Evolutionary conservation across 441 rosid species (phyloP).

Genomic region (Mallotus repandus): DNA sequence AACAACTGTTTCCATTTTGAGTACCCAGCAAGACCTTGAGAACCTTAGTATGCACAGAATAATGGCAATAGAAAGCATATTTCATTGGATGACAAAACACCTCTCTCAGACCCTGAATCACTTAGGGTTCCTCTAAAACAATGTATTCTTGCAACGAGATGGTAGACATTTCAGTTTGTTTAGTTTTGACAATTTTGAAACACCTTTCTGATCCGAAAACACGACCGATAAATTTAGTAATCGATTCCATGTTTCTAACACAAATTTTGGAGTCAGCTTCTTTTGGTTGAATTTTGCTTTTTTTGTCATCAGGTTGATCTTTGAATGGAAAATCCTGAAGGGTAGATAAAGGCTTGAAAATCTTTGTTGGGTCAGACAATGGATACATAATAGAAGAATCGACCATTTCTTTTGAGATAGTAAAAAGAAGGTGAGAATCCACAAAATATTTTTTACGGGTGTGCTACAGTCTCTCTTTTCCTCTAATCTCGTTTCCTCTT

Average conservation of each 20-base stretch:
- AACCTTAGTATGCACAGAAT: background rate
- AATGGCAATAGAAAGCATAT: conserved; percentile 2
- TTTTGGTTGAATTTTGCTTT: background rate
- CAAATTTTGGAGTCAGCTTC: background rate
- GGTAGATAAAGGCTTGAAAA: background rate
- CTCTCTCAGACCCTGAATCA: background rate
- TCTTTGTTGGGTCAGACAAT: background rate
- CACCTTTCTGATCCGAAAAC: background rate
- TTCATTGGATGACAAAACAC: background rate
- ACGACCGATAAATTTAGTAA: background rate
- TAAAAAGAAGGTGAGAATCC: background rate
- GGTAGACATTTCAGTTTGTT: background rate
- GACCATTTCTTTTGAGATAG: background rate
- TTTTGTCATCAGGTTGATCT: background rate
- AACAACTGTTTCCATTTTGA: conserved; percentile 1
- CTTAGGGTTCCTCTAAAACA: background rate
- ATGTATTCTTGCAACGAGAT: background rate
- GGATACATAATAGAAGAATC: background rate
- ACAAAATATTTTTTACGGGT: too few relatives aligned
- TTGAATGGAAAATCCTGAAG: background rate
- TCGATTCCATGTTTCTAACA: background rate
- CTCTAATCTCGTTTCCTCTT: too few relatives aligned
- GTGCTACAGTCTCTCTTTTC: too few relatives aligned
- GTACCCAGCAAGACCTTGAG: background rate
- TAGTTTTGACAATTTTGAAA: background rate